Base-by-base conservation (phyloP, 2,329 filamentous ascomycete genomes). In the Calonectria ilicicola region DNA sequence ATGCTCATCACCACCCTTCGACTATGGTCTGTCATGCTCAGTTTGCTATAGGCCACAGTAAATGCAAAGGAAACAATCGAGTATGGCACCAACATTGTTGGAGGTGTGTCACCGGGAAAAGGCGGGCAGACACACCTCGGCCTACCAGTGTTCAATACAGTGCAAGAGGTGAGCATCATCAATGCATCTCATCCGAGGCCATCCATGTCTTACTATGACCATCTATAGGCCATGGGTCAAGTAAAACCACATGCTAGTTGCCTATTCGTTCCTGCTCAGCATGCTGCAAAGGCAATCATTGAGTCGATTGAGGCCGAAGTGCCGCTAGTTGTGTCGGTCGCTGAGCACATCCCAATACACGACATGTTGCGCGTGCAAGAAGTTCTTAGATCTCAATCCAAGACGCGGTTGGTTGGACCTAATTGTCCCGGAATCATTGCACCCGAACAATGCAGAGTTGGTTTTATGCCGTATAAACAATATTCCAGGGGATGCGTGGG, bases 381-480 rank as follows among this genome's bases (percentile, higher is more conserved):
- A 27, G 91, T 95, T 62, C 87, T 96, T 5, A 87, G 90, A 73
- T 93, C 93, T 0, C 94, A 96, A 80, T 92, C 89, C 1, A 93
- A 90, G 76, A 94, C 93, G 0, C 87, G 94, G 8, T 87, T 96
- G 0, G 93, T 96, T 0, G 94, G 94, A 2, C 93, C 94, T n/a
- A 96, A 96, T 80, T 93, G 93, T 23, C 93, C 94, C 0, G 94
- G 94, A 0, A 95, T 96, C 73, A 95, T 96, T 69, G 93, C 93
- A 5, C 92, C 93, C 0, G 89, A 92, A 26, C 92, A 91, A 2
- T 96, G 94, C 77, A 70, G 84, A 0, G 81, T 85, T 6, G 84
- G 84, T 2, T 85, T 86, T 47, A 86, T 86, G 84, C 84, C 84
- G 0, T 84, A 83, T 62, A 79, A 77, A 35, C 84, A 86, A 75